Conservation (phyloP, 2,329 filamentous ascomycete species). For the Beauveria australis region DNA sequence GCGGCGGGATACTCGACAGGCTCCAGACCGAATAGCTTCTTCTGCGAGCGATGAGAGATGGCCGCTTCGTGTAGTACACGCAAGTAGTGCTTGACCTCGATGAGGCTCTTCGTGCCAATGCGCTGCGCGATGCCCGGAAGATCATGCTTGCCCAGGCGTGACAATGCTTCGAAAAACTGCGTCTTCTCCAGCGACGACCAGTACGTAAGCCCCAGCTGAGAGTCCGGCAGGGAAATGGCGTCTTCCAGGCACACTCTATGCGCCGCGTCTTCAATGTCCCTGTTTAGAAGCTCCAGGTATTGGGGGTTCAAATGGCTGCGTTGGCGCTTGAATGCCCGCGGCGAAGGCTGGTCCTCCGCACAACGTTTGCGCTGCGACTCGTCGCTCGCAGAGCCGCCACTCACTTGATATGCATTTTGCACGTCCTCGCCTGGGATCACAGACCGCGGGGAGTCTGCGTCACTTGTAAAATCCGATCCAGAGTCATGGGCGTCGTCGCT, state of each 20-base stretch:
- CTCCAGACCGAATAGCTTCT: conserved; percentile 26
- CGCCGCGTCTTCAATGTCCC: conserved; percentile 47
- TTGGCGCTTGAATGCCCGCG: conserved; percentile 36
- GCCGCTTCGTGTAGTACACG: conserved; percentile 47
- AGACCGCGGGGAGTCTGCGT: conserved; percentile 12
- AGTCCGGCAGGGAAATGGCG: conserved; percentile 26
- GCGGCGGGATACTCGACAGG: conserved; percentile 61
- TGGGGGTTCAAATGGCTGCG: conserved; percentile 33
- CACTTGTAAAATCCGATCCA: conserved; percentile 6
- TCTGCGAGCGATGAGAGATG: conserved; percentile 30
- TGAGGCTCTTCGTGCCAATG: conserved; percentile 62
- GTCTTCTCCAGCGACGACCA: conserved; percentile 70
- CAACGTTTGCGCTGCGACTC: conserved; percentile 22
- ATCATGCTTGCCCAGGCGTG: conserved; percentile 55
- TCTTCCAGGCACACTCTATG: conserved; percentile 25
- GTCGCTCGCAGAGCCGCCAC: conserved; percentile 7
- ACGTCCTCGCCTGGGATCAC: conserved; percentile 11
- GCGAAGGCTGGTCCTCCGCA: conserved; percentile 17
- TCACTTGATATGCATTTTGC: conserved; percentile 7
- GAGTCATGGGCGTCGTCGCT: background rate
- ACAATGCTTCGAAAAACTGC: conserved; percentile 57
- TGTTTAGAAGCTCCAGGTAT: conserved; percentile 47
- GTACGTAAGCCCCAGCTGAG: conserved; percentile 58
- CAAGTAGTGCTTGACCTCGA: conserved; percentile 68
- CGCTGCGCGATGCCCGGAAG: conserved; percentile 52